Base-by-base conservation (phyloP, 345 rosid genomes). In the Euclidium syriacum region DNA sequence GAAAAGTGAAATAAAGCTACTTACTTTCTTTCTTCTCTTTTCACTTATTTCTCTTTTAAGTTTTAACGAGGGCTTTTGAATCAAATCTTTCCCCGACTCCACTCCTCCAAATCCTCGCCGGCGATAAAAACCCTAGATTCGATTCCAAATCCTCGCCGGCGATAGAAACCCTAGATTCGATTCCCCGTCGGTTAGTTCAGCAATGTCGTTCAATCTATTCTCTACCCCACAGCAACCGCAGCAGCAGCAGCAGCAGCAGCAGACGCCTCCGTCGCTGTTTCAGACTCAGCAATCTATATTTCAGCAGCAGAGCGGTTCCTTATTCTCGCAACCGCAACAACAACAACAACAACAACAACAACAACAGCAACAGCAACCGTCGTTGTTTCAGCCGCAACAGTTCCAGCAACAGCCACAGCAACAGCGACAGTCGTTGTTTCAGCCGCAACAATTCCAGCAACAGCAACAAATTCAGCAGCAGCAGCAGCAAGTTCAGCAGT, bases 221-320 rank as follows among this genome's bases (percentile, higher is more conserved):
- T 68, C 87, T 9, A 85, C 92, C 20, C 92, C 98, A 35, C 96
- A 87, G 66, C 78, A 64, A 34, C 95, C 72, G 43, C 90, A 80
- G 46, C 67, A 77, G 29, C 87, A 44, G 55, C 12, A 9, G 52
- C 62, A 75, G 55, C 82, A 44, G 60, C 12, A 9, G 41, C 41
- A 70, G 39, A 42, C 62, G 18, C 38, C 74, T 26, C 78, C 46
- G 41, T 15, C 76, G 14, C 69, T 68, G 20, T 68, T 78, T 46
- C 69, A 54, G 16, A 27, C 69, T 16, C 74, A 52, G 53, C 76
- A 67, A 43, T 70, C 16, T 29, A 68, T 53, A 27, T 84, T 64
- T 75, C 75, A 56, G 68, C 80, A 79, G 48, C 81, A 75, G 55
- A 79, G 54, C 58, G 24, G 14, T 35, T 71, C 80, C 27, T 62